Base-by-base conservation (phyloP, 805 yeast species). In the Saccharomycopsis sp. region DNA sequence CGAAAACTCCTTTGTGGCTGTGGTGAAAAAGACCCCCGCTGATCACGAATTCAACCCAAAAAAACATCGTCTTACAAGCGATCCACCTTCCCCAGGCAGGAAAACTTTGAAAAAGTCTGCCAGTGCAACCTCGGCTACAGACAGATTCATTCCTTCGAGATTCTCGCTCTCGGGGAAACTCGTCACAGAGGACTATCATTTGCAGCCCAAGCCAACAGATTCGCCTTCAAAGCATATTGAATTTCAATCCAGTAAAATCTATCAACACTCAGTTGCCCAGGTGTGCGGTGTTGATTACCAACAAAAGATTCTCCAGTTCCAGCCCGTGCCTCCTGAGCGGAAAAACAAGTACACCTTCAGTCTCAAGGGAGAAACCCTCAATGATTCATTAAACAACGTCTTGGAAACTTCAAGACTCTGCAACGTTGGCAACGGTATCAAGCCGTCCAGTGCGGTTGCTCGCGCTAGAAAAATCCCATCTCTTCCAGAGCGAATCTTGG, bases 271-370 rank as follows among this genome's bases (percentile, higher is more conserved):
- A 20, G 95, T 89, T 2, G 97, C 96, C 0, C 82, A 82, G 55
- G 97, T 96, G 0, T 89, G 96, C 58, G 97, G 98, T 0, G 66
- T 87, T 37, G 80, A 82, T 43, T 73, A 83, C 53, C 80, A 85
- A 47, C 80, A 84, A 48, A 68, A 95, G 48, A 84, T 92, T 29
- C 63, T 89, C 44, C 87, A 85, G 52, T 89, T 82, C 60, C 80
- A 84, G 57, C 94, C 92, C n/a, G 62, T 70, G 16, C 86, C 95
- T 7, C 96, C 96, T 3, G 80, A 75, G 47, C 52, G 67, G 21
- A 53, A 45, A 13, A 60, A 61, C 15, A 45, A 56, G 7, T 55
- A 54, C 41, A 59, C 63, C 15, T 53, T 57, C 7, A 62, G 58
- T 39, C 52, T 61, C 34, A 53, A 59, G 42, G 51, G 55, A 25